A percentile compares a stretch with the other conserved stretches of the same genome.
phyloP scores from a whole-genome alignment of 352 stramenopile species.

The Pythium brachiatum region DNA sequence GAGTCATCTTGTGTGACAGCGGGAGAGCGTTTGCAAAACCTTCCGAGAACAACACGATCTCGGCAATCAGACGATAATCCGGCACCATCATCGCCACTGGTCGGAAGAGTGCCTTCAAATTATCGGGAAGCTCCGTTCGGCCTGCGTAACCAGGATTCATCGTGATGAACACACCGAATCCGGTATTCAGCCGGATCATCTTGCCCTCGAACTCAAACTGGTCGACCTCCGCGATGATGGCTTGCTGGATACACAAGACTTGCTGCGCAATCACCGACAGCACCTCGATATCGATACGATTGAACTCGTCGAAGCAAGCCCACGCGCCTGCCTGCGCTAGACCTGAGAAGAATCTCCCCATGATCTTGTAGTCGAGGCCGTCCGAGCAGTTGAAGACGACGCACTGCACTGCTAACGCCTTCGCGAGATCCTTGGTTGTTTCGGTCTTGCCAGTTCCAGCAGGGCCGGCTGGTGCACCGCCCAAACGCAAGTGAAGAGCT shows the following conservation, averaged over 20 bases:
- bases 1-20: constrained; percentile 93
- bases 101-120: constrained; percentile 93
- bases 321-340: constrained; percentile 91
- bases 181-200: constrained; percentile 88
- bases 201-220: constrained; percentile 94
- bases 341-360: constrained; percentile 95
- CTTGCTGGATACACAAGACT: constrained; percentile 94
- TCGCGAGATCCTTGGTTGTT: constrained; percentile 94
- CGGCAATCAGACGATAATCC: constrained; percentile 92
- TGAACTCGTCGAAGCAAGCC: constrained; percentile 97
- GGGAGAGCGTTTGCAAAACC: constrained; percentile 92
- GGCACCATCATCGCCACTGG: constrained; percentile 95
- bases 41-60: constrained; percentile 94
- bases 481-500: constrained; percentile 90
- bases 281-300: constrained; percentile 96
- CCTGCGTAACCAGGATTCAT: constrained; percentile 95
- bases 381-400: constrained; percentile 97
- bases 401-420: constrained; percentile 92
- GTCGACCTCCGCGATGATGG: constrained; percentile 85
- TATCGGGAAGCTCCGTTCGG: constrained; percentile 91
- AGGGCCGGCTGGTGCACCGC: constrained; percentile 90
- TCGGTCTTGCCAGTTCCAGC: constrained; percentile 95
- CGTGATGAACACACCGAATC: constrained; percentile 94
- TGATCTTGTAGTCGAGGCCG: constrained; percentile 96
- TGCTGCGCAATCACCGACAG: constrained; percentile 96